A percentile compares a stretch with the other conserved stretches of the same genome.
Conservation (phyloP, 2,329 filamentous ascomycete genomes). For the Colletotrichum acutatum region DNA sequence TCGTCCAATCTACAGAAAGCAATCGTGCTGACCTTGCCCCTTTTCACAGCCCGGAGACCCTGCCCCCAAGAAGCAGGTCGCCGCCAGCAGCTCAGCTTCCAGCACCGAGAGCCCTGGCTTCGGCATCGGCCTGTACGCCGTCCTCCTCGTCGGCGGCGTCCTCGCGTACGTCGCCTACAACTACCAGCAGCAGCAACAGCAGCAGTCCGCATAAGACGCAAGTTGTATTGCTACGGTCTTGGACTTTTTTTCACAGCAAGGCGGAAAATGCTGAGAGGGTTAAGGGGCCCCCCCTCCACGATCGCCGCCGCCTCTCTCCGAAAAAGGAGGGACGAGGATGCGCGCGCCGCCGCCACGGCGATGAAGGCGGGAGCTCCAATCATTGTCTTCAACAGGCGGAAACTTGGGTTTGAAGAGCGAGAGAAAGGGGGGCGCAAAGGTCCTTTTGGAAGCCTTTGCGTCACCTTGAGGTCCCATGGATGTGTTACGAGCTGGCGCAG, state of each 20-base stretch:
- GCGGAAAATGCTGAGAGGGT: background rate
- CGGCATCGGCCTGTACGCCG: conserved; percentile 83
- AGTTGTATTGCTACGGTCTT: background rate
- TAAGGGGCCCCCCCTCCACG: background rate
- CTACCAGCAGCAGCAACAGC: conserved; percentile 76
- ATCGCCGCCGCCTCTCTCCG: background rate
- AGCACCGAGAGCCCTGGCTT: conserved; percentile 65
- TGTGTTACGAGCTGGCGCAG: conserved; percentile 9
- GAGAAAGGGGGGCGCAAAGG: background rate
- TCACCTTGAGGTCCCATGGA: background rate
- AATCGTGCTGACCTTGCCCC: conserved; percentile 39
- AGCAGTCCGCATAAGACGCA: conserved; percentile 39
- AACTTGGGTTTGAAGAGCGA: background rate
- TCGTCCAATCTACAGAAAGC: background rate
- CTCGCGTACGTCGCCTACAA: conserved; percentile 86
- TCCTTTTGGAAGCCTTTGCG: background rate
- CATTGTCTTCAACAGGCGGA: conserved; percentile 2
- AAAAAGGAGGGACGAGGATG: background rate
- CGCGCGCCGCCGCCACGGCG: conserved; percentile 13
- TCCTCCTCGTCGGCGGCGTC: conserved; percentile 81
- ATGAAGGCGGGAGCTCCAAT: background rate
- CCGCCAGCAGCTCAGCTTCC: conserved; percentile 60
- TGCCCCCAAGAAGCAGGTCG: conserved; percentile 69
- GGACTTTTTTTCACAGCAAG: background rate
- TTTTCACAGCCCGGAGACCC: conserved; percentile 78